A percentile compares a stretch with the other conserved stretches of the same genome.
phyloP scores from a whole-genome alignment of 192 early-diverging fungal species.

The Backusella australiensis region DNA sequence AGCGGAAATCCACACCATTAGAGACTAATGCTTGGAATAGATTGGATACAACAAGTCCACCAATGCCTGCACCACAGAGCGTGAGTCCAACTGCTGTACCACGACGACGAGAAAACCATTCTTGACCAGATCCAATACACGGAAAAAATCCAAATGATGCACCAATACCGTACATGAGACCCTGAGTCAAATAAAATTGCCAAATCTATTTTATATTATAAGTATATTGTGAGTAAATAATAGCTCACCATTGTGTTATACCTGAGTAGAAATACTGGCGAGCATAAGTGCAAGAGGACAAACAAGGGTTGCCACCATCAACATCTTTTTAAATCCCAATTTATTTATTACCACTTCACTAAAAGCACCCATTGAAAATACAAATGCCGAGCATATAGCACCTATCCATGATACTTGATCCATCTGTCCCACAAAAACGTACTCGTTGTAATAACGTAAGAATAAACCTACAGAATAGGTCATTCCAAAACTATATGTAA shows the following conservation, averaged over 20 bases:
- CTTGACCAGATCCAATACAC: constrained; percentile 33
- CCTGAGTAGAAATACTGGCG: constrained; percentile 34
- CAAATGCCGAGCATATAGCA: constrained; percentile 38
- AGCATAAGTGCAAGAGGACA: constrained; percentile 41
- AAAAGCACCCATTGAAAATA: constrained; percentile 41
- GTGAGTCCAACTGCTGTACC: constrained; percentile 38
- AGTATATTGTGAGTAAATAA: not conserved
- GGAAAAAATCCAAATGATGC: constrained; percentile 41
- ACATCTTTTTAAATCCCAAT: constrained; percentile 49
- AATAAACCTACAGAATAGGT: not conserved
- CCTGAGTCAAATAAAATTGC: constrained; percentile 52
- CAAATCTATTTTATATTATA: constrained; percentile 23
- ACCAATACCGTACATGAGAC: constrained; percentile 39
- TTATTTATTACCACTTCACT: constrained; percentile 27
- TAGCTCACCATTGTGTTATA: not conserved
- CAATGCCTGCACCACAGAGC: constrained; percentile 38
- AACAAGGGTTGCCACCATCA: constrained; percentile 44
- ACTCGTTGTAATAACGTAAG: constrained; percentile 26
- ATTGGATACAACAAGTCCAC: constrained; percentile 49
- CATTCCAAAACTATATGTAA: not conserved
- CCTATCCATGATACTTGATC: constrained; percentile 45
- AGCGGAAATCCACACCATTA: constrained; percentile 46
- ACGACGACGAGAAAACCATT: constrained; percentile 38
- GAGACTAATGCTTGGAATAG: constrained; percentile 57
- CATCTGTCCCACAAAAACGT: constrained; percentile 37